Percentiles rank a stretch among this genome's conserved stretches.
Evolutionary conservation across 768 basidiomycete genomes (phyloP).

Genomic region (Suillus subaureus): DNA sequence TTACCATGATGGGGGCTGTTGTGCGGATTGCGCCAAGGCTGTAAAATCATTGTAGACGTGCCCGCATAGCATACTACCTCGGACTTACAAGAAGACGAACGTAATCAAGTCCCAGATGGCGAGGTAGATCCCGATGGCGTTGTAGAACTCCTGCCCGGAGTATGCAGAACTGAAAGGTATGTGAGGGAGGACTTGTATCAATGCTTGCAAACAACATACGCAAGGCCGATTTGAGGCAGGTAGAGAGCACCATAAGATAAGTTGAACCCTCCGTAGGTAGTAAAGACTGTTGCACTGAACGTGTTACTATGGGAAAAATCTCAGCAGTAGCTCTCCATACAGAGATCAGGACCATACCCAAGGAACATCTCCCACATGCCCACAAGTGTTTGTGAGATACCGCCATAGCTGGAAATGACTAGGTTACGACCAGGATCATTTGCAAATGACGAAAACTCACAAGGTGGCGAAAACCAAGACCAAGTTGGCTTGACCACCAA

Average conservation of each 20-base stretch:
- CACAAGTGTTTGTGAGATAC: conserved; percentile 31
- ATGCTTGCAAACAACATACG: conserved; percentile 17
- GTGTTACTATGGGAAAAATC: conserved; percentile 23
- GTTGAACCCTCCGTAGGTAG: conserved; percentile 33
- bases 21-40: conserved; percentile 31
- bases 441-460: conserved; percentile 16
- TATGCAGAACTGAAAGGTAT: conserved; percentile 22
- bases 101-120: conserved; percentile 29
- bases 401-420: conserved; percentile 26
- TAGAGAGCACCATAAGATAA: conserved; percentile 30
- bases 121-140: conserved; percentile 31
- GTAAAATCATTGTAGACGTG: not conserved
- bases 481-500: conserved; percentile 21
- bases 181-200: conserved; percentile 6
- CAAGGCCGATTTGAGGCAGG: conserved; percentile 28
- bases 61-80: not conserved
- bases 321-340: conserved; percentile 11
- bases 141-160: conserved; percentile 27
- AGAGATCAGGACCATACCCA: conserved; percentile 20
- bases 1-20: conserved; percentile 24
- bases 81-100: conserved; percentile 25
- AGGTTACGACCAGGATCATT: not conserved
- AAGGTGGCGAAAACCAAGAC: conserved; percentile 32
- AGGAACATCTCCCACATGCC: conserved; percentile 37
- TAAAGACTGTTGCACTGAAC: conserved; percentile 29